Conservation (phyloP, 176 grass and related monocot genomes). For the Tillandsia fasciculata region DNA sequence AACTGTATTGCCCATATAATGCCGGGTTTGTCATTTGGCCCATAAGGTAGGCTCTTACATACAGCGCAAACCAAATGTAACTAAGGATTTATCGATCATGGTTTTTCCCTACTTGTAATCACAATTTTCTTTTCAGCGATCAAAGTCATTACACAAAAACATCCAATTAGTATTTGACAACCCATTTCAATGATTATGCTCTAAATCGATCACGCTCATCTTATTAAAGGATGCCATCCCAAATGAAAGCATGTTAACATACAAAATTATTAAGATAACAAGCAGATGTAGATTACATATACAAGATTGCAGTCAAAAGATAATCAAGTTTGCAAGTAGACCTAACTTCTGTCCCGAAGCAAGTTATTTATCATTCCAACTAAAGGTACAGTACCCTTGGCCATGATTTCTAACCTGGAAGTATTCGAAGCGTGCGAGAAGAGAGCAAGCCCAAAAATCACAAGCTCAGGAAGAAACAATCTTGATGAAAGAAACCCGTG, state of each 20-base stretch:
- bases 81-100: too few relatives aligned
- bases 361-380: slow-evolving; percentile 94
- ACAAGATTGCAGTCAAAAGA: not conserved
- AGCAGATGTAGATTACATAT: not conserved
- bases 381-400: slow-evolving; percentile 81
- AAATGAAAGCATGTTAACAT: not conserved
- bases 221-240: not conserved
- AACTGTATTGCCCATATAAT: too few relatives aligned
- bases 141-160: not conserved
- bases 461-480: slow-evolving; percentile 75
- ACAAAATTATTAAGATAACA: not conserved
- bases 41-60: too few relatives aligned
- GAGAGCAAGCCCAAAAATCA: slow-evolving; percentile 70
- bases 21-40: too few relatives aligned
- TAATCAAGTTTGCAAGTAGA: not conserved
- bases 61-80: too few relatives aligned
- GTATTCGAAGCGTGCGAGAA: slow-evolving; percentile 76
- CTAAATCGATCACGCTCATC: not conserved
- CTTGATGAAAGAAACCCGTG: slow-evolving; percentile 91
- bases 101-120: not conserved
- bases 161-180: not conserved
- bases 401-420: slow-evolving; percentile 94
- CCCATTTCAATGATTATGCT: not conserved
- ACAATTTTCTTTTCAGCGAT: not conserved
- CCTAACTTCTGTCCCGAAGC: slow-evolving; percentile 48